Base-by-base conservation (phyloP, 2,329 filamentous ascomycete species). In the Allantophomopsis lycopodina region DNA sequence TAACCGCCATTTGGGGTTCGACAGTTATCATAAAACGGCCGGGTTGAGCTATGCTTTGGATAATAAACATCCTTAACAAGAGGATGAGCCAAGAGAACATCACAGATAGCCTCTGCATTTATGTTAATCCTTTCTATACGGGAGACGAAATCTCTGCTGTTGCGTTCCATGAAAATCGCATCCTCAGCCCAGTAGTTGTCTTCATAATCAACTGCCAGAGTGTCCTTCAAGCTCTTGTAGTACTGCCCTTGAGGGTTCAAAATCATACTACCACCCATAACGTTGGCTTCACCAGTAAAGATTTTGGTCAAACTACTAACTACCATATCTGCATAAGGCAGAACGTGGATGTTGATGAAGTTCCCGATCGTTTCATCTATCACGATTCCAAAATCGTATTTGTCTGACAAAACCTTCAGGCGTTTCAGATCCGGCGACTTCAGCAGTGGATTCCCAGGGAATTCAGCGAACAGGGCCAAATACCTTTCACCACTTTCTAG, bases 341-440 rank as follows among this genome's bases (percentile, higher is more conserved):
- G 71, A 4, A 98, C 85, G 55, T 96, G 86, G 51, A 95, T 79
- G 56, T 98, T 98, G 55, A 93, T 78, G 56, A 95, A 94, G 41
- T 91, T 98, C 50, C 89, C 89, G 44, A 98, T 85, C 0, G 91
- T 96, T 60, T 98, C 91, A 59, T 98, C 91, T 2, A 98, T 74
- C 2, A 96, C 83, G 11, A 96, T 78, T 16, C 79, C 82, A 56
- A 98, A 96, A 53, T 83, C 81, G 59, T 87, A 94, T 46, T 74
- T 68, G 55, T 94, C 78, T 1, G 89, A 88, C 18, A 98, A 64
- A 13, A 60, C 57, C 31, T 83, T 79, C 43, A 98, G 89, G n/a
- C 88, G 79, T 44, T 65, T 63, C 15, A 98, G 71, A 58, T 98
- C 79, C 0, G 89, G 89, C 17, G 85, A 85, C 39, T 76, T 80